Evolutionary conservation across 805 yeast genomes (phyloP).

Genomic region (Schizosaccharomyces osmophilus): DNA sequence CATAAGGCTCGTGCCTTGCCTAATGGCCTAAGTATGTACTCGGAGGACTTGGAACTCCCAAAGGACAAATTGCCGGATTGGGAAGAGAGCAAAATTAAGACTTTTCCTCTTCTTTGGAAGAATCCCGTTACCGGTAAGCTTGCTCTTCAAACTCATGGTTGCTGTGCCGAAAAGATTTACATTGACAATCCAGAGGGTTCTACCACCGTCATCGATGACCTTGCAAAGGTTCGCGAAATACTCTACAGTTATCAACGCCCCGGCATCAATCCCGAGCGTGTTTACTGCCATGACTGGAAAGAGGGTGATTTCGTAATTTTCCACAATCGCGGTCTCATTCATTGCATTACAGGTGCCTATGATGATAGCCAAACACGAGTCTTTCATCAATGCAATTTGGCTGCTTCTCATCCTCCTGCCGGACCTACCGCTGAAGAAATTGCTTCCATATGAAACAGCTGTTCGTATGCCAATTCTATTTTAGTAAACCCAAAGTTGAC

Average conservation of each 20-base stretch:
- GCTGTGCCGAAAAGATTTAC: slow-evolving; percentile 38
- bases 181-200: slow-evolving; percentile 22
- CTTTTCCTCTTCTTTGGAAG: slow-evolving; percentile 74
- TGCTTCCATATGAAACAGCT: not conserved
- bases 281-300: slow-evolving; percentile 64
- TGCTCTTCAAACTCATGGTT: slow-evolving; percentile 71
- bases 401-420: slow-evolving; percentile 19
- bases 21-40: slow-evolving; percentile 68
- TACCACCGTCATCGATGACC: slow-evolving; percentile 27
- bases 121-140: slow-evolving; percentile 66
- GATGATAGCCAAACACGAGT: slow-evolving; percentile 51
- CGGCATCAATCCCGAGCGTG: slow-evolving; percentile 45
- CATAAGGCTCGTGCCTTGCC: slow-evolving; percentile 58
- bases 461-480: too few species aligned
- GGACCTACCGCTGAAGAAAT: not conserved
- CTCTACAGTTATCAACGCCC: slow-evolving; percentile 65
- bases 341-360: slow-evolving; percentile 76
- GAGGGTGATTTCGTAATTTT: slow-evolving; percentile 70
- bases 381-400: slow-evolving; percentile 87
- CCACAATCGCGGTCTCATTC: slow-evolving; percentile 78
- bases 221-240: slow-evolving; percentile 49
- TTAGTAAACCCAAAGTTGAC: too few species aligned
- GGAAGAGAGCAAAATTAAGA: slow-evolving; percentile 58
- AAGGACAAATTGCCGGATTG: slow-evolving; percentile 54
- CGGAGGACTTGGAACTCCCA: slow-evolving; percentile 48